These are phyloP conservation scores for Odonthalia washingtoniensis DNA, from an alignment of 31 red algal species.

Conservation along the genomic window DNA sequence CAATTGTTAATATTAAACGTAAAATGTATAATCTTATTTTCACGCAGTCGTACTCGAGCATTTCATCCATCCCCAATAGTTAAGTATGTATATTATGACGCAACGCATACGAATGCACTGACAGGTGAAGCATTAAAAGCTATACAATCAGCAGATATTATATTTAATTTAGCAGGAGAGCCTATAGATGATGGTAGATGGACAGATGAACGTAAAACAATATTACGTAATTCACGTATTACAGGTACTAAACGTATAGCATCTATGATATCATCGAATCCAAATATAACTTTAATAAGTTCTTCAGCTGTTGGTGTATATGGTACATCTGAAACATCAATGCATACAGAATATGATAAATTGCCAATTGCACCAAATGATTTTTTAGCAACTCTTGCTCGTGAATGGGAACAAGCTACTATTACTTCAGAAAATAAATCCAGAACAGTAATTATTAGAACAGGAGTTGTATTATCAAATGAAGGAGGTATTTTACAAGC, in stretches of 20 bases:
- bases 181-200: conserved; percentile 79
- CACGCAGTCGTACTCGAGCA: conserved; percentile 48
- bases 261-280: conserved; percentile 4
- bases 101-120: conserved; percentile 10
- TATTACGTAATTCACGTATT: conserved; percentile 68
- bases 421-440: conserved; percentile 31
- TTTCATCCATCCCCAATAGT: conserved; percentile 31
- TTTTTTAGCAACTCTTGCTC: conserved; percentile 53
- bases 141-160: conserved; percentile 57
- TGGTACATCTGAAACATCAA: conserved; percentile 65
- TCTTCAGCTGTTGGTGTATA: conserved; percentile 94
- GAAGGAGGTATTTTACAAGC: conserved; percentile 83
- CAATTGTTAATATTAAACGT: conserved; percentile 30
- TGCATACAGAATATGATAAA: conserved; percentile 68
- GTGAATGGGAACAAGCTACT: conserved; percentile 66
- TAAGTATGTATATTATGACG: conserved; percentile 51
- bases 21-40: conserved; percentile 35
- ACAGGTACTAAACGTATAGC: conserved; percentile 69
- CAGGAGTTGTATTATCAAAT: conserved; percentile 82
- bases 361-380: conserved; percentile 32
- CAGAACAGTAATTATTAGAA: conserved; percentile 78
- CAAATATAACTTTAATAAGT: conserved; percentile 53
- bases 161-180: conserved; percentile 94
- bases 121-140: conserved; percentile 37
- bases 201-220: conserved; percentile 68